These are phyloP conservation scores for Taxillus chinensis DNA, from an alignment of 164 flowering plant genomes.

Conservation along the genomic window DNA sequence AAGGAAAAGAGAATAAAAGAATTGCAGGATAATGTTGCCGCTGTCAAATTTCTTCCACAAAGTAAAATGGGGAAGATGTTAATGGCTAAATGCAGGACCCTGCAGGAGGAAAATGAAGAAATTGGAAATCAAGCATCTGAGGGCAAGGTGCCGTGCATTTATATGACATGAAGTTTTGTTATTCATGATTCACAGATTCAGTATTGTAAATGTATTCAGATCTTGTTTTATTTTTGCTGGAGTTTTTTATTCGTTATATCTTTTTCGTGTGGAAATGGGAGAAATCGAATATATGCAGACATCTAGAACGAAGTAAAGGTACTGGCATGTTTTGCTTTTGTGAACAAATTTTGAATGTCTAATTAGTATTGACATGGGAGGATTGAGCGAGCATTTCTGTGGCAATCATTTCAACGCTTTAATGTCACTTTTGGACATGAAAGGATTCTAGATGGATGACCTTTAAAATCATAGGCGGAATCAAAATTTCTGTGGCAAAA, in stretches of 20 bases:
- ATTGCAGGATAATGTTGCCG: constrained; percentile 80
- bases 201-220: neutral
- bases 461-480: too few species aligned
- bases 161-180: neutral
- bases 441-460: too few species aligned
- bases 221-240: neutral
- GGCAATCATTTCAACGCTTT: too few species aligned
- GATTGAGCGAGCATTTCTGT: too few species aligned
- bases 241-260: neutral
- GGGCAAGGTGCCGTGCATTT: constrained; percentile 63
- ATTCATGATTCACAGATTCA: neutral
- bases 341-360: neutral
- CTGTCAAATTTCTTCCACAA: constrained; percentile 77
- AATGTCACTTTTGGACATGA: too few species aligned
- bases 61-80: constrained; percentile 98
- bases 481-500: neutral
- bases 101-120: constrained; percentile 97
- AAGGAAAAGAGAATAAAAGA: constrained; percentile 94
- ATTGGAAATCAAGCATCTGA: constrained; percentile 87
- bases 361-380: neutral
- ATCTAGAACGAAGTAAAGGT: too few species aligned
- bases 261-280: neutral
- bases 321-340: neutral
- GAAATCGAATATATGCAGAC: neutral
- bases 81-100: constrained; percentile 90